Base-by-base conservation (phyloP, 1,284 basidiomycete species). In the Leccinum pachyderme region DNA sequence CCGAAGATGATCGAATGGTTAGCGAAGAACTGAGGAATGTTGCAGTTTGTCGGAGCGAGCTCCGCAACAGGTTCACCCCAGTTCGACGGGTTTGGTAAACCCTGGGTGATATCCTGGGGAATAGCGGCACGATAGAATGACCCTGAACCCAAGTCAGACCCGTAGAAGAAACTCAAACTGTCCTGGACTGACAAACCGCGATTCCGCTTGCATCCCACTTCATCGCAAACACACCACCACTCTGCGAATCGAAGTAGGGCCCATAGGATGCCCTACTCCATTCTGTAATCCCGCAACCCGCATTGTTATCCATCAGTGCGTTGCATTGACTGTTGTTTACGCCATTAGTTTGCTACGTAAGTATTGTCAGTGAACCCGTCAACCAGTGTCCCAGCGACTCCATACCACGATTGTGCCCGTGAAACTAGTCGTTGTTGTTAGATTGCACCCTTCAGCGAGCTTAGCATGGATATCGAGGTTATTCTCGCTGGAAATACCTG, bases 1-100 rank as follows among this genome's bases (percentile, higher is more conserved):
- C 81, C 81, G 58, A 86, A 85, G 35, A 88, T 67, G 52, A 89
- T 81, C 3, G 79, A 81, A 58, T 89, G 87, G 60, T 86, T 80
- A 18, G 70, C 62, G 58, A 90, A 90, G 62, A 75, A 79, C 24
- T 72, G 63, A 29, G 74, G 63, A 24, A 79, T 75, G 59, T 82
- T 67, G 63, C 84, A 86, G 25, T 64, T 67, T 12, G 59, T 59
- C 33, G 77, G 73, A 28, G 70, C 69, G 37, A 84, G 74, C 45
- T 64, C 63, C 2, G 84, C 84, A 2, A 73, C 75, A 2, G 83
- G 84, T 27, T 63, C 63, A 1, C 81, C 80, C 83, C 84, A 85
- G 29, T 63, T 71, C 4, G 72, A 72, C 27, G 75, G 82, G 61
- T 75, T 61, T 18, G 75, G 82, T 53, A 67, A 64, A 39, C 77